Percentiles rank a stretch among this genome's conserved stretches.
Conservation (phyloP, 2,329 filamentous ascomycete genomes). For the Alternaria brassicae region DNA sequence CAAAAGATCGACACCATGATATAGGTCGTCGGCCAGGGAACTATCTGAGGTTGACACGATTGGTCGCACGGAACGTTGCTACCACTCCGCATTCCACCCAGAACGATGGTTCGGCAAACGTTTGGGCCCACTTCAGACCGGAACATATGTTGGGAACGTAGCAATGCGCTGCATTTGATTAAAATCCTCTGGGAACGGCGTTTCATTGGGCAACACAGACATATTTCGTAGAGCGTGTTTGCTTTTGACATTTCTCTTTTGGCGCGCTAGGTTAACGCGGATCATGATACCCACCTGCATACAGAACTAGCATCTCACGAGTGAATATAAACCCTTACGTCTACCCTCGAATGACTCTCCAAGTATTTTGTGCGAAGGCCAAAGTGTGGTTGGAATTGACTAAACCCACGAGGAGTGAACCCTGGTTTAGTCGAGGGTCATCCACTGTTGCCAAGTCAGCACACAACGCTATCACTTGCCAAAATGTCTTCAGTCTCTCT, state of each 20-base stretch:
- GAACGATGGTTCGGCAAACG: constrained; percentile 1
- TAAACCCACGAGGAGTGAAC: background rate
- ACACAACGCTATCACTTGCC: constrained; percentile 1
- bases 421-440: constrained; percentile 6
- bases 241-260: background rate
- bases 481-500: constrained; percentile 1
- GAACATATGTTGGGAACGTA: constrained; percentile 1
- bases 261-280: background rate
- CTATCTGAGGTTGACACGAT: background rate
- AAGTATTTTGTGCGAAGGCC: background rate
- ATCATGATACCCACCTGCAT: background rate
- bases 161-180: background rate
- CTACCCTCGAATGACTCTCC: background rate
- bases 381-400: background rate
- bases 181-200: background rate
- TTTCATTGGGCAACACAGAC: constrained; percentile 4
- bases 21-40: background rate
- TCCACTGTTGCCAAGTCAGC: background rate
- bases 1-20: background rate
- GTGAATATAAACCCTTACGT: background rate
- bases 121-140: constrained; percentile 1
- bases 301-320: background rate
- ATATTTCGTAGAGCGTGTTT: background rate
- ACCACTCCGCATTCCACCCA: background rate
- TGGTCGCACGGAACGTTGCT: background rate